These are phyloP conservation scores for Fusarium humuli DNA, from an alignment of 2,329 filamentous ascomycete species.

Conservation along the genomic window DNA sequence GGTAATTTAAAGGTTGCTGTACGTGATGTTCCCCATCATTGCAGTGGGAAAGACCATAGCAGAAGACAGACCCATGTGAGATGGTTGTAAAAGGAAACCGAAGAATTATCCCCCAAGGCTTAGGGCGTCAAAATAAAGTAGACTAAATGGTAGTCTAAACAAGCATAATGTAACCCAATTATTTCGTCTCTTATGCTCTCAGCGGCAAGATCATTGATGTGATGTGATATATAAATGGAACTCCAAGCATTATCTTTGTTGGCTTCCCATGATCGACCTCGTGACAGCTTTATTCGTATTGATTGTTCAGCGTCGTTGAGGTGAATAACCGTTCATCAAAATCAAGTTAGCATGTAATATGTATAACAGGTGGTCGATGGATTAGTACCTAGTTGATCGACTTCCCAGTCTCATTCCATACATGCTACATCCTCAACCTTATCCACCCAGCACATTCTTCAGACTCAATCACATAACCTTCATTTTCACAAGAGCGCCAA, in stretches of 20 bases:
- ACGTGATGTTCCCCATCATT: not conserved
- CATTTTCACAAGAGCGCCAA: not conserved
- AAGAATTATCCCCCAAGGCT: not conserved
- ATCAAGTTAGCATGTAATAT: not conserved
- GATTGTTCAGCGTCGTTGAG: not conserved
- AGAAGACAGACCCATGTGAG: not conserved
- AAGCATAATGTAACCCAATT: not conserved
- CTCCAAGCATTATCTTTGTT: not conserved
- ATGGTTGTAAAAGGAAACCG: not conserved
- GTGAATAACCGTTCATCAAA: not conserved
- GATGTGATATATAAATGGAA: not conserved
- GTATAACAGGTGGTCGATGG: not conserved
- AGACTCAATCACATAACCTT: not conserved
- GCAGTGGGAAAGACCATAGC: not conserved
- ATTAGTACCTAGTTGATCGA: not conserved
- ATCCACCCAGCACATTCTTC: not conserved
- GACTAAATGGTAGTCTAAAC: not conserved
- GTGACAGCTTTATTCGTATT: not conserved
- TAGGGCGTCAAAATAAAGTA: not conserved
- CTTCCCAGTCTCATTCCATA: not conserved
- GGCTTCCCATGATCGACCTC: not conserved
- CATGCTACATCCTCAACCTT: not conserved
- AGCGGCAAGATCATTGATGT: not conserved
- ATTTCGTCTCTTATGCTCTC: not conserved
- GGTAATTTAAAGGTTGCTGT: not conserved